phyloP scores from a whole-genome alignment of 179 eudicot species.

The Vitellaria paradoxa region DNA sequence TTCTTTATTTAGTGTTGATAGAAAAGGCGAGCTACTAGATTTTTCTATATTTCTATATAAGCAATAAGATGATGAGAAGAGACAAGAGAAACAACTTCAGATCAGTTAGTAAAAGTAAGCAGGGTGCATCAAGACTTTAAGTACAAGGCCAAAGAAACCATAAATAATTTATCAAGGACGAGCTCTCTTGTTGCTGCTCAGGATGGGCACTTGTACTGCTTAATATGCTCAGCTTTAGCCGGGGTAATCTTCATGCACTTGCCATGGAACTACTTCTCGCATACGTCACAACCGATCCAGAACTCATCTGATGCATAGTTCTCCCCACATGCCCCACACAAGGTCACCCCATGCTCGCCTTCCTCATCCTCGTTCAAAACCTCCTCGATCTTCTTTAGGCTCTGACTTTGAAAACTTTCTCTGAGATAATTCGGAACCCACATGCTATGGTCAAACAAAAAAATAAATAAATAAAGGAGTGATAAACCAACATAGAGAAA shows the following conservation, averaged over 20 bases:
- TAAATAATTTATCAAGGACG: slow-evolving; percentile 34
- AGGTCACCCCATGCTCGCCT: slow-evolving; percentile 54
- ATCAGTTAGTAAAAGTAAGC: background rate
- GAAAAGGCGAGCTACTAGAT: too few relatives aligned
- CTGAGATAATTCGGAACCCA: slow-evolving; percentile 20
- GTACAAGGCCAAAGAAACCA: background rate
- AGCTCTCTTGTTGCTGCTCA: slow-evolving; percentile 66
- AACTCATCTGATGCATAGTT: slow-evolving; percentile 61
- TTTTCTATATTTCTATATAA: too few relatives aligned
- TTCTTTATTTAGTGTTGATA: too few relatives aligned
- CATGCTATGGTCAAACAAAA: background rate
- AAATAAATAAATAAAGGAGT: background rate
- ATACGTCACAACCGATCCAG: slow-evolving; percentile 72
- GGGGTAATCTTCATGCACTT: slow-evolving; percentile 79
- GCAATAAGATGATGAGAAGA: too few relatives aligned
- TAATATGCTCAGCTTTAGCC: slow-evolving; percentile 69
- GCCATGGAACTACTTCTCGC: slow-evolving; percentile 74
- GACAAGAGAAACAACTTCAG: background rate
- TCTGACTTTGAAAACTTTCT: slow-evolving; percentile 23
- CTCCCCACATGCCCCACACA: slow-evolving; percentile 71
- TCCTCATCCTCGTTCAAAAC: slow-evolving; percentile 46
- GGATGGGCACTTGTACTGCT: slow-evolving; percentile 76
- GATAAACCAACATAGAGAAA: slow-evolving; percentile 9
- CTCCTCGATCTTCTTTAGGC: slow-evolving; percentile 34
- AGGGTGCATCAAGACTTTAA: background rate